Base-by-base conservation (phyloP, 139 green algal species). In the Parachlorella kessleri region DNA sequence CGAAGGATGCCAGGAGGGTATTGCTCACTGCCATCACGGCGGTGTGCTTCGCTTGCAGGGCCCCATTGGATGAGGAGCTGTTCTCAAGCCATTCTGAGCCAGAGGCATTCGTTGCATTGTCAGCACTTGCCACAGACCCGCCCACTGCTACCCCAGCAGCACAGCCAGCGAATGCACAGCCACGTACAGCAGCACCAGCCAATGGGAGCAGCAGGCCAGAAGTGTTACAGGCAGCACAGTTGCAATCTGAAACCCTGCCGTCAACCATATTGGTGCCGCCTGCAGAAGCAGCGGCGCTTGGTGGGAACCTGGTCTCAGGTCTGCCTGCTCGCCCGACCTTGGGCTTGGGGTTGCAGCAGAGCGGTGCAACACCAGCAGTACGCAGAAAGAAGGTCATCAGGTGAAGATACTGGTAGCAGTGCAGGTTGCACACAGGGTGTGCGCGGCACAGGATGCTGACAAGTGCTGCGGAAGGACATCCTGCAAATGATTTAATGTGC, bases 71-170 rank as follows among this genome's bases (percentile, higher is more conserved):
- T 37, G 74, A 70, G 28, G 74, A 79, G 9, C 59, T 79, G 5
- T 79, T 79, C 32, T 72, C 39, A 39, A 65, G 74, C 39, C 74
- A 72, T n/a, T 41, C 72, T 18, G 36, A 54, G 8, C 55, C 69
- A 5, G 9, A 54, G 3, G 70, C 41, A 32, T 8, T 30, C 10
- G 28, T 30, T 41, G 40, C n/a, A 36, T 21, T 7, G 3, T n/a
- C 30, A 48, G 41, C 30, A 2, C 23, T 24, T 26, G 4, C 68
- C 24, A 39, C 68, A 59, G 30, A 24, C 0, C 4, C 66, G 6
- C 18, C 36, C 4, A 35, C 35, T 2, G 39, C 70, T 41, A 48
- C 30, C 7, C 35, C 55, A 71, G 28, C 63, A 3, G 23, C 30
- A 6, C 1, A 39, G 4, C 14, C 73, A 64, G 38, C 39, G 8